Conservation (phyloP, 768 basidiomycete species). For the Boletus rubescentipes region DNA sequence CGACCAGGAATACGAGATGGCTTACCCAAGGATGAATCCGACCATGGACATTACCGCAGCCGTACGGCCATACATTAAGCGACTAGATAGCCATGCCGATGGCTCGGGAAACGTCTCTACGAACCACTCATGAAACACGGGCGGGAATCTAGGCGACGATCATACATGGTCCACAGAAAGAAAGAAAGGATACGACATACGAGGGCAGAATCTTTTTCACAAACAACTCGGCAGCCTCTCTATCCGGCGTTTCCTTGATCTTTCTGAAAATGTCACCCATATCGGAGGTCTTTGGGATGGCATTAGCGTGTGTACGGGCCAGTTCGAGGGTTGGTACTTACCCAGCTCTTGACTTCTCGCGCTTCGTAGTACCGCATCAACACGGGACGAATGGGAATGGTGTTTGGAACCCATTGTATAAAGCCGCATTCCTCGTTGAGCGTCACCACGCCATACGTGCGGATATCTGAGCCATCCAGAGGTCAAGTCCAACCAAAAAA, state of each 20-base stretch:
- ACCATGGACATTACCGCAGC: constrained; percentile 99
- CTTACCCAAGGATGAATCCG: constrained; percentile 90
- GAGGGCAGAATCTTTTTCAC: constrained; percentile 50
- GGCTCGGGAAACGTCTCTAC: constrained; percentile 96
- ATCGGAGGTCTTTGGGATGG: constrained; percentile 39
- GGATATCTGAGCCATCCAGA: constrained; percentile 54
- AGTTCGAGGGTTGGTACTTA: constrained; percentile 29
- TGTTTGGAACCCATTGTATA: constrained; percentile 98
- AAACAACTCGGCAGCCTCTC: constrained; percentile 53
- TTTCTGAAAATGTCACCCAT: constrained; percentile 46
- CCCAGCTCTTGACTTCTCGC: constrained; percentile 47
- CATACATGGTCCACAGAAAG: neutral
- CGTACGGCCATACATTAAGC: constrained; percentile 84
- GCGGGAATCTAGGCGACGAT: constrained; percentile 53
- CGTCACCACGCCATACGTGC: constrained; percentile 98
- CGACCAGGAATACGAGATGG: neutral
- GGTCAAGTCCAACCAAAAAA: neutral
- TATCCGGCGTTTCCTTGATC: constrained; percentile 51
- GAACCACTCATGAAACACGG: constrained; percentile 98
- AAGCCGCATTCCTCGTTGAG: constrained; percentile 97
- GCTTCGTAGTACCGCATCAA: constrained; percentile 66
- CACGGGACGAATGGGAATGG: constrained; percentile 76
- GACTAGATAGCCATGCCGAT: constrained; percentile 87
- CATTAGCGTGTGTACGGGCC: neutral
- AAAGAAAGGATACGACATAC: constrained; percentile 38